phyloP scores from a whole-genome alignment of 2,329 filamentous ascomycete species.

The Epichloe bromicola region DNA sequence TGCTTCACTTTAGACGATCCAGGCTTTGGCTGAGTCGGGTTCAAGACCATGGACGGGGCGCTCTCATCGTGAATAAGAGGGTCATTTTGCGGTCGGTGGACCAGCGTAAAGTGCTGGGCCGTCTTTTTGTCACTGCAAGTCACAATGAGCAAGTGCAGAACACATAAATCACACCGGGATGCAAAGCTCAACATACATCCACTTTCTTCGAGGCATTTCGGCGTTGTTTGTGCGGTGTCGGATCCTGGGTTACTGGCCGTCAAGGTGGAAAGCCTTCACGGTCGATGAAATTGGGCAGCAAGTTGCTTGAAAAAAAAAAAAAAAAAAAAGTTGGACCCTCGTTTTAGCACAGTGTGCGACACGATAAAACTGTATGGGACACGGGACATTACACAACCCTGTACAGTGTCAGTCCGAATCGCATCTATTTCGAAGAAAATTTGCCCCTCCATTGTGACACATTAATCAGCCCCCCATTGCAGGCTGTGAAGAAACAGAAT shows the following conservation, averaged over 20 bases:
- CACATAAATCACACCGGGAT: not conserved
- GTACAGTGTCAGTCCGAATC: conserved; percentile 17
- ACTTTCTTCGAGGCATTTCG: conserved; percentile 65
- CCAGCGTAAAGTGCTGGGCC: conserved; percentile 84
- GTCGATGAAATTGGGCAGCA: conserved; percentile 11
- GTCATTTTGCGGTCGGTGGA: conserved; percentile 94
- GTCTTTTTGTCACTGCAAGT: conserved; percentile 62
- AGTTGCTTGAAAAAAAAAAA: conserved; percentile 10
- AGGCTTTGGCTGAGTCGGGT: conserved; percentile 42
- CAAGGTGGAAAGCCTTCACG: conserved; percentile 7
- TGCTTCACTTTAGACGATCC: conserved; percentile 41
- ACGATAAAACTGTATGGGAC: conserved; percentile 17
- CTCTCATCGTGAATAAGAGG: conserved; percentile 87
- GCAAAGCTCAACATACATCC: conserved; percentile 34
- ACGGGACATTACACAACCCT: fast-evolving
- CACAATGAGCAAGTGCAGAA: not conserved
- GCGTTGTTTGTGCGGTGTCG: not conserved
- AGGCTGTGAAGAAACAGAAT: not conserved
- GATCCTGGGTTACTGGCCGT: not conserved
- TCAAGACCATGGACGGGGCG: conserved; percentile 82
- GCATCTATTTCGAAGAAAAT: conserved; percentile 20
- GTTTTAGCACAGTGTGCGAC: conserved; percentile 9
- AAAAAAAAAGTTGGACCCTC: conserved; percentile 14
- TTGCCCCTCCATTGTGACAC: conserved; percentile 35
- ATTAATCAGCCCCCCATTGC: conserved; percentile 23